A percentile compares a stretch with the other conserved stretches of the same genome.
Evolutionary conservation across 208 protist species (phyloP).

Genomic region (Crithidia brevicula): DNA sequence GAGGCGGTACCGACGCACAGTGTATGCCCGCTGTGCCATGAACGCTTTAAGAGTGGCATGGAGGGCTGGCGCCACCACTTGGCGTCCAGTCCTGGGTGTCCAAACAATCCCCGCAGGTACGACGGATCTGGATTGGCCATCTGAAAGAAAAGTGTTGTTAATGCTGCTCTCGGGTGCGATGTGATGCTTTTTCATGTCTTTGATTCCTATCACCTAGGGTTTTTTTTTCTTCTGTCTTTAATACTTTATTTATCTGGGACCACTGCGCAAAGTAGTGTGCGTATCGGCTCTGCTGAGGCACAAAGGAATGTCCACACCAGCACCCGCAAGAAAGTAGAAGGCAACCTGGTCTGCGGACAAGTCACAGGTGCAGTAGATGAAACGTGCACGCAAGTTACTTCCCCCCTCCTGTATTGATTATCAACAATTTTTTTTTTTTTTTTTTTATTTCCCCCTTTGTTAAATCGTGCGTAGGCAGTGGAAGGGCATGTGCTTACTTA

Average conservation of each 20-base stretch:
- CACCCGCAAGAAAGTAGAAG: too few species aligned
- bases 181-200: too few species aligned
- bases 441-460: background rate
- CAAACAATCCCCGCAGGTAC: conserved; percentile 86
- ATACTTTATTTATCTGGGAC: too few species aligned
- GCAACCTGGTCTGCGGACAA: too few species aligned
- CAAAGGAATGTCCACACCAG: too few species aligned
- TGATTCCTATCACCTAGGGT: too few species aligned
- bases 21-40: conserved; percentile 90
- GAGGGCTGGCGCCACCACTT: conserved; percentile 85
- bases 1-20: conserved; percentile 65
- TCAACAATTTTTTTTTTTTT: conserved; percentile 26
- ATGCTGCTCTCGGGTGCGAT: too few species aligned
- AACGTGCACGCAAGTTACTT: background rate
- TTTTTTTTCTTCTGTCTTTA: conserved; percentile 7
- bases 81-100: conserved; percentile 74
- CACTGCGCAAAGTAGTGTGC: too few species aligned
- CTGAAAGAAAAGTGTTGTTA: too few species aligned
- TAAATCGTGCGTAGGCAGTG: background rate
- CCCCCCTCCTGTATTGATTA: background rate
- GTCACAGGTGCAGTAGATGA: too few species aligned
- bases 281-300: too few species aligned
- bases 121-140: conserved; percentile 59
- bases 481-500: background rate
- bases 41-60: conserved; percentile 61